These are phyloP conservation scores for Xerocomellus intermedius DNA, from an alignment of 768 basidiomycete genomes.

Conservation along the genomic window DNA sequence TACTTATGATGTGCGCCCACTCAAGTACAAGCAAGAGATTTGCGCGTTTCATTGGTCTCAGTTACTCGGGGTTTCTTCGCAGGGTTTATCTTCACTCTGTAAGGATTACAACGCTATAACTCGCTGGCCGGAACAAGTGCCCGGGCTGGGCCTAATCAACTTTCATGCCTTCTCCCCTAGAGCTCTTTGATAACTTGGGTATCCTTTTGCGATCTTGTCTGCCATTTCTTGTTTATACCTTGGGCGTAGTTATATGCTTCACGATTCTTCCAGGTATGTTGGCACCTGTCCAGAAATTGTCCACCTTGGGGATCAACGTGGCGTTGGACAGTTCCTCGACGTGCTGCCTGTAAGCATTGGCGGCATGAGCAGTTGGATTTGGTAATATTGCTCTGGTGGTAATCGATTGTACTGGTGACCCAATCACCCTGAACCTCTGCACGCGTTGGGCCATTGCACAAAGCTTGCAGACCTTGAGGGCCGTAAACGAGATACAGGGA, in stretches of 20 bases:
- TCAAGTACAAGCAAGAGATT: slow-evolving; percentile 2
- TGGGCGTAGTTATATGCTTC: neutral
- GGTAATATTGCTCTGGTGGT: too few relatives aligned
- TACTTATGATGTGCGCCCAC: slow-evolving; percentile 5
- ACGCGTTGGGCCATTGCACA: too few relatives aligned
- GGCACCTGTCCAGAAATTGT: neutral
- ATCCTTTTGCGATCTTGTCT: neutral
- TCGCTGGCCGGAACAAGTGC: too few relatives aligned
- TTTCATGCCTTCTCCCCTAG: too few relatives aligned
- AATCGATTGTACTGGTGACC: too few relatives aligned
- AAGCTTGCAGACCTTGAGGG: too few relatives aligned
- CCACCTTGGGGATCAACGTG: neutral
- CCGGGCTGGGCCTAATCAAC: too few relatives aligned
- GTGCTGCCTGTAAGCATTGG: too few relatives aligned
- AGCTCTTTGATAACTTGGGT: neutral
- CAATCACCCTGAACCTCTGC: too few relatives aligned
- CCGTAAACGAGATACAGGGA: too few relatives aligned
- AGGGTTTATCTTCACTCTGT: neutral
- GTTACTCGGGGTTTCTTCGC: neutral
- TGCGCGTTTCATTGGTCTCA: neutral
- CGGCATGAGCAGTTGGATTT: too few relatives aligned
- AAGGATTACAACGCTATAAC: neutral
- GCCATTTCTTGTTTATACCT: neutral
- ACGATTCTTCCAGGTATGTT: neutral
- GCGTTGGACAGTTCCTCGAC: too few relatives aligned